Percentiles rank a stretch among this genome's conserved stretches.
Conservation (phyloP, 495 filamentous ascomycete species). For the Hapsidospora chrysogenum region DNA sequence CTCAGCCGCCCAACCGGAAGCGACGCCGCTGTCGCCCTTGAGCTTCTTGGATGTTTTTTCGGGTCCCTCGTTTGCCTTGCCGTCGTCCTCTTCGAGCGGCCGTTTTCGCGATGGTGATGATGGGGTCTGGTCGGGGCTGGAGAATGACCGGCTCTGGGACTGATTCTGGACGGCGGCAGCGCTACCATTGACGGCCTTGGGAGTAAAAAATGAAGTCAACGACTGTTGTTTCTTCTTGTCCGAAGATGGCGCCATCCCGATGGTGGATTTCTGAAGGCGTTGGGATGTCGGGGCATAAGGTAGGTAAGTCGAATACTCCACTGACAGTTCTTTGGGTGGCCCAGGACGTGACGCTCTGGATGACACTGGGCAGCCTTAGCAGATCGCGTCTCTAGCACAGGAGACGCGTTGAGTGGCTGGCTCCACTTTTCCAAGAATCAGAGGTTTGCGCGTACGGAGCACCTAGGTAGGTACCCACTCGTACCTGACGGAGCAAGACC, state of each 20-base stretch:
- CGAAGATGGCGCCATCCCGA: constrained; percentile 18
- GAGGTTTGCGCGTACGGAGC: too few relatives aligned
- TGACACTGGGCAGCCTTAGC: too few relatives aligned
- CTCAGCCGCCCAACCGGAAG: constrained; percentile 4
- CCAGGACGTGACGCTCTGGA: too few relatives aligned
- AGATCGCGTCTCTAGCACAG: too few relatives aligned
- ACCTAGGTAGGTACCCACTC: too few relatives aligned
- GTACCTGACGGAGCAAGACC: too few relatives aligned
- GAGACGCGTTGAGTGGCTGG: too few relatives aligned
- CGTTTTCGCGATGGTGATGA: constrained; percentile 22
- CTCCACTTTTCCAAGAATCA: too few relatives aligned
- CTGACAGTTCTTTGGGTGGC: too few relatives aligned
- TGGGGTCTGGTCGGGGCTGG: constrained; percentile 5
- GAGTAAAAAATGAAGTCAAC: constrained; percentile 75
- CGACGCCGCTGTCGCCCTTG: constrained; percentile 13
- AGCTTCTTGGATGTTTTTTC: constrained; percentile 22
- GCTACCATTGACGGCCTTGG: constrained; percentile 31
- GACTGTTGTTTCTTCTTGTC: constrained; percentile 55
- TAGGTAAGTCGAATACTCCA: too few relatives aligned
- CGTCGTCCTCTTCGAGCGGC: constrained; percentile 24
- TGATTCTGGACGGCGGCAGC: constrained; percentile 6
- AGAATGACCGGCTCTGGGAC: constrained; percentile 5
- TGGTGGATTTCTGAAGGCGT: too few relatives aligned
- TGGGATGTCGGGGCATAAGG: too few relatives aligned
- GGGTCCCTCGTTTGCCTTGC: constrained; percentile 16